These are phyloP conservation scores for Capronia americana DNA, from an alignment of 2,329 filamentous ascomycete genomes.

Conservation along the genomic window DNA sequence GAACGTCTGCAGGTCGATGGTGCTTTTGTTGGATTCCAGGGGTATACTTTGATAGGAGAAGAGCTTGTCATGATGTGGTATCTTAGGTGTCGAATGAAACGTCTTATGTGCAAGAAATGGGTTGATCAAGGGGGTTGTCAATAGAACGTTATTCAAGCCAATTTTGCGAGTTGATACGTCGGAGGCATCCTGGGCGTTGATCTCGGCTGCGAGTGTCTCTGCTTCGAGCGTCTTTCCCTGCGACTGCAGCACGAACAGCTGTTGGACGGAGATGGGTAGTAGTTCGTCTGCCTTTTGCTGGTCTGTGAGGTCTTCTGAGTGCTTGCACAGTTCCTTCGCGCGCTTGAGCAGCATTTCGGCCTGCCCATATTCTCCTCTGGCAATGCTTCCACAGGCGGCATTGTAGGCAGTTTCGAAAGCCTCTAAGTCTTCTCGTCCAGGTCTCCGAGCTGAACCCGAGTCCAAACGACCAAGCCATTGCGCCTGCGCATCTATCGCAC, in stretches of 20 bases:
- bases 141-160: conserved; percentile 64
- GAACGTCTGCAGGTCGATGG: conserved; percentile 64
- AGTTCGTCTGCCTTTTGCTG: conserved; percentile 66
- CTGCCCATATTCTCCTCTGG: conserved; percentile 64
- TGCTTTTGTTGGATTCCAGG: conserved; percentile 61
- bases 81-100: conserved; percentile 58
- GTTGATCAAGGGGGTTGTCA: conserved; percentile 58
- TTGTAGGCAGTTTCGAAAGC: conserved; percentile 71
- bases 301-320: conserved; percentile 64
- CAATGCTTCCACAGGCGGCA: conserved; percentile 67
- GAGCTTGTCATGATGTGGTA: conserved; percentile 60
- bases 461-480: conserved; percentile 64
- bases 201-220: conserved; percentile 57
- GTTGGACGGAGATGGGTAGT: conserved; percentile 66
- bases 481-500: conserved; percentile 66
- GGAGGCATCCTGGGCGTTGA: conserved; percentile 60
- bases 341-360: conserved; percentile 65
- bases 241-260: conserved; percentile 64
- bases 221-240: conserved; percentile 64
- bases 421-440: conserved; percentile 65
- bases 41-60: conserved; percentile 65
- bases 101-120: conserved; percentile 65
- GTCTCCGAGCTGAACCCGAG: conserved; percentile 59
- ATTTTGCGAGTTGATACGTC: conserved; percentile 66
- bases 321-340: conserved; percentile 66